Conservation (phyloP, 371 early-diverging fungal species). For the Haplosporangium sp. region DNA sequence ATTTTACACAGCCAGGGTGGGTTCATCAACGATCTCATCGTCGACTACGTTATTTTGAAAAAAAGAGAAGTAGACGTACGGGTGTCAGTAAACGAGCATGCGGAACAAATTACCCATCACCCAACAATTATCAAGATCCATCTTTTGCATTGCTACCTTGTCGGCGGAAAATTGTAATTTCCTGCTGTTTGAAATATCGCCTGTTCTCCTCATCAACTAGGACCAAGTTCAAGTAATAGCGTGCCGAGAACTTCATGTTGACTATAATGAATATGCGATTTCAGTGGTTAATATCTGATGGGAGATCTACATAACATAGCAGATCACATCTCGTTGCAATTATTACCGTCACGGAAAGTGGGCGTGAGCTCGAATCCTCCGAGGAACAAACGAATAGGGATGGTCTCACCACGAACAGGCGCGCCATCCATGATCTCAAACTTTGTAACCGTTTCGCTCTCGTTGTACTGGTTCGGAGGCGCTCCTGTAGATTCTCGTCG, state of each 20-base stretch:
- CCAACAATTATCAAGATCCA: neutral
- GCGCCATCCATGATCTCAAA: constrained; percentile 99
- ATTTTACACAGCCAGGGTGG: constrained; percentile 8
- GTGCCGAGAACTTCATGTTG: constrained; percentile 96
- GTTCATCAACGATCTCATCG: constrained; percentile 24
- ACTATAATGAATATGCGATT: constrained; percentile 50
- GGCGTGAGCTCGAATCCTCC: constrained; percentile 97
- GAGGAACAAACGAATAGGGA: constrained; percentile 97
- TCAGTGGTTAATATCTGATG: neutral
- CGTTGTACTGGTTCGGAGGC: constrained; percentile 96
- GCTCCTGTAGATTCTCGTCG: constrained; percentile 97
- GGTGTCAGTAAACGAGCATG: no score
- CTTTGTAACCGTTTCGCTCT: constrained; percentile 97
- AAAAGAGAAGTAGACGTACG: neutral
- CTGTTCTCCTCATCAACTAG: constrained; percentile 98
- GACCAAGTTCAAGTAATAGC: constrained; percentile 97
- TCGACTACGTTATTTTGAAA: constrained; percentile 12
- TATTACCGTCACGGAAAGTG: constrained; percentile 68
- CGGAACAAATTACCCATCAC: neutral
- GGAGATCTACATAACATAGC: no score
- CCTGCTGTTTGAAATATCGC: constrained; percentile 98
- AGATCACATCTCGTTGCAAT: neutral
- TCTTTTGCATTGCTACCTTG: constrained; percentile 15
- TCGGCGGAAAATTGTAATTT: constrained; percentile 87
- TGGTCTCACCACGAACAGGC: constrained; percentile 97